Evolutionary conservation across 2,329 filamentous ascomycete genomes (phyloP).

Genomic region (Clathrospora elynae): DNA sequence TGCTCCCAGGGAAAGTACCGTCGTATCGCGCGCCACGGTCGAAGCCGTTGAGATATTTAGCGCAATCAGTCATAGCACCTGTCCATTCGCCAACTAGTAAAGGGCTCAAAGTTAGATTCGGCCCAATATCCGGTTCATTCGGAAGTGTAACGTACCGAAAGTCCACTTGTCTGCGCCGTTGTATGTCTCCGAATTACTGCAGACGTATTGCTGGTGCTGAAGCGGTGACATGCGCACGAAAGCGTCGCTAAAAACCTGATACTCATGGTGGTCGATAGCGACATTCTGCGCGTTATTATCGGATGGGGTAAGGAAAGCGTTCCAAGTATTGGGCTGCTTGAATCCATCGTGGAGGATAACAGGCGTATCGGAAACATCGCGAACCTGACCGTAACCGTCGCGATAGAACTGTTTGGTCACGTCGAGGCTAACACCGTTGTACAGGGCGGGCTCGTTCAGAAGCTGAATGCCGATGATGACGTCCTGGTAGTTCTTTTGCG

Average conservation of each 20-base stretch:
- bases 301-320: constrained; percentile 61
- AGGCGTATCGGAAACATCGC: constrained; percentile 51
- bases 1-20: constrained; percentile 57
- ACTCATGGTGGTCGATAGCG: constrained; percentile 71
- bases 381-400: constrained; percentile 58
- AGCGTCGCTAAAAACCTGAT: constrained; percentile 64
- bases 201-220: constrained; percentile 62
- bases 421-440: constrained; percentile 54
- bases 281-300: constrained; percentile 60
- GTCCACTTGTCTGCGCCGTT: constrained; percentile 65
- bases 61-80: constrained; percentile 68
- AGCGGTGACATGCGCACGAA: constrained; percentile 57
- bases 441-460: constrained; percentile 59
- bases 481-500: constrained; percentile 58
- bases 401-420: constrained; percentile 60
- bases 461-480: constrained; percentile 64
- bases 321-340: constrained; percentile 61
- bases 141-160: constrained; percentile 12
- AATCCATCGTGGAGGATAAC: constrained; percentile 67
- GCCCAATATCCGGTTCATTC: neutral
- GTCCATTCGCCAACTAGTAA: constrained; percentile 73
- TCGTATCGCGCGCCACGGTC: constrained; percentile 65
- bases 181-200: constrained; percentile 58
- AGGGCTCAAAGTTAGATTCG: constrained; percentile 5
- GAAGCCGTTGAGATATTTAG: constrained; percentile 59